phyloP scores from a whole-genome alignment of 2,329 filamentous ascomycete species.

The Fusarium keratoplasticum region DNA sequence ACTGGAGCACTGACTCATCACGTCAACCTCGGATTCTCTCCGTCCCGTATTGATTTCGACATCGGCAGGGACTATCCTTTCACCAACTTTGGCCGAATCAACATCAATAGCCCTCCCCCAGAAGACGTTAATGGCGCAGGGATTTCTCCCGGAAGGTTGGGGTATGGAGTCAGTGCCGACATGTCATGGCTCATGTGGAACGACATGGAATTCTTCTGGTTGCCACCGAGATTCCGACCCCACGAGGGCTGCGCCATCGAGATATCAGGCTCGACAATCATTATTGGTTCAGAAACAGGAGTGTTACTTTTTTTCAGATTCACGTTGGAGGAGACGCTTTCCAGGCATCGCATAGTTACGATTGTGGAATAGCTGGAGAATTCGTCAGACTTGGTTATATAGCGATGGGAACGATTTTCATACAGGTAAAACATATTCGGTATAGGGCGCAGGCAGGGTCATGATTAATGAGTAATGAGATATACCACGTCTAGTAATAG shows the following conservation, averaged over 20 bases:
- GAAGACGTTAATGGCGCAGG: not conserved
- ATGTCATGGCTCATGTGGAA: not conserved
- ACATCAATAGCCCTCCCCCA: not conserved
- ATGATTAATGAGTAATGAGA: not conserved
- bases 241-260: not conserved
- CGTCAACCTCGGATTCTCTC: not conserved
- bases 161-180: not conserved
- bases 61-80: not conserved
- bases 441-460: not conserved
- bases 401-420: not conserved
- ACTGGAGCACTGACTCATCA: not conserved
- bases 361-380: not conserved
- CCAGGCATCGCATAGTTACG: not conserved
- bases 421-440: not conserved
- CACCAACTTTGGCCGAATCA: not conserved
- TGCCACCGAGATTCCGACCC: not conserved
- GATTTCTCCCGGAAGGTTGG: not conserved
- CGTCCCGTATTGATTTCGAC: not conserved
- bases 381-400: not conserved
- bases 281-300: not conserved
- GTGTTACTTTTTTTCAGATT: not conserved
- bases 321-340: not conserved
- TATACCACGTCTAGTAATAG: not conserved
- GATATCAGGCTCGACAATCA: not conserved
- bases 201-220: not conserved